Evolutionary conservation across 2,329 filamentous ascomycete species (phyloP), one percentile per base, ranked within the genome.

Genomic region (Talaromyces verruculosus): DNA sequence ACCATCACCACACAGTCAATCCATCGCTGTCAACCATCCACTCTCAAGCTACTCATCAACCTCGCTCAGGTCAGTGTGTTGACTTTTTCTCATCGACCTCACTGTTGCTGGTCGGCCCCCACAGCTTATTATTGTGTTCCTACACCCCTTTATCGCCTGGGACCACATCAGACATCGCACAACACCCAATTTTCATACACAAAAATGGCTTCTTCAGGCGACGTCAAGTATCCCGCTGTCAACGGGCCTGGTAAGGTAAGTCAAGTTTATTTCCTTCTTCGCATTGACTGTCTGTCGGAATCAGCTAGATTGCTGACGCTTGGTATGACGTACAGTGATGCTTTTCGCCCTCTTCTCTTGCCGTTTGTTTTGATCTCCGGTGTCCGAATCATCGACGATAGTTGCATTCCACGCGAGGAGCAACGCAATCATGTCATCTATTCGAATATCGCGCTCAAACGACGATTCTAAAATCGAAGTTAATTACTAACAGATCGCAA

Each of bases 171-270:
- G 65, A 63, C 64, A 69, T 69, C 70, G 67, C 70, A 71, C 70
- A 69, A 66, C 69, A 67, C 33, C n/a, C 25, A 41, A 45, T 33
- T 66, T 63, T 71, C 64, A 66, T 63, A 35, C 25, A 2, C 28
- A 51, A 64, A 47, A 67, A 78, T 77, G 75, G 75, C 76, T 68
- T 72, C 75, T 57, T 65, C 66, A 35, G 55, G 63, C 67, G 72
- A 77, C 68, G 76, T 79, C 71, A 76, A 70, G 71, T 79, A 79
- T 67, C 77, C 76, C 61, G 72, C 78, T 68, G 72, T 78, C 62
- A 69, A 75, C 41, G 72, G 70, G 68, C 72, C 72, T 69, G 75
- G 79, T 80, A 74, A 79, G 77, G 77, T 79, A 74, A 55, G 73
- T 66, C 37, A 13, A 19, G 41, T 11, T 45, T 28, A 19, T 35